Conservation (phyloP, 495 filamentous ascomycete species). For the Tuber borchii region DNA sequence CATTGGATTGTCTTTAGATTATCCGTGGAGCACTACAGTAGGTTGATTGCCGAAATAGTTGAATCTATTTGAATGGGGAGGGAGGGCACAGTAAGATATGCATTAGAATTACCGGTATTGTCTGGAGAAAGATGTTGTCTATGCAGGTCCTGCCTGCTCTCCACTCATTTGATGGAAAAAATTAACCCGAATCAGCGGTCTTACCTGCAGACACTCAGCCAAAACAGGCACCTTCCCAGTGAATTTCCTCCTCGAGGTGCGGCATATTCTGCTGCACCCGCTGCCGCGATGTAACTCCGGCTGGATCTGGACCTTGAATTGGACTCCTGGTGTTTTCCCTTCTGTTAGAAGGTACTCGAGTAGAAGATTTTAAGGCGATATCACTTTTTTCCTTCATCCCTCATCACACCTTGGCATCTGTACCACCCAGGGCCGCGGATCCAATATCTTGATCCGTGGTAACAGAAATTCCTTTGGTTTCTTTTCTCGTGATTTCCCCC, state of each 20-base stretch:
- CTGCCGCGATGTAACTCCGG: not conserved
- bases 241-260: not conserved
- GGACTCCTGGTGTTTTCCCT: not conserved
- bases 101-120: not conserved
- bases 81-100: not conserved
- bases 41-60: not conserved
- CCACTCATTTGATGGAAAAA: not conserved
- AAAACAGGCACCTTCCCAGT: not conserved
- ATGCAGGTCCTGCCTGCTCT: not conserved
- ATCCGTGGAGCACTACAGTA: not conserved
- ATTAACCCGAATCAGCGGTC: not conserved
- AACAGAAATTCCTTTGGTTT: not conserved
- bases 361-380: slow-evolving; percentile 1
- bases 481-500: not conserved
- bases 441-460: slow-evolving; percentile 4
- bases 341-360: not conserved
- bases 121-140: not conserved
- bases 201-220: not conserved
- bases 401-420: not conserved
- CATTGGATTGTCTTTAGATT: not conserved
- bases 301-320: not conserved
- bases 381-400: not conserved
- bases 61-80: not conserved
- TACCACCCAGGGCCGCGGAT: slow-evolving; percentile 3
- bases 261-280: not conserved